Base-by-base conservation (phyloP, 345 rosid species). In the Pugionium cornutum region DNA sequence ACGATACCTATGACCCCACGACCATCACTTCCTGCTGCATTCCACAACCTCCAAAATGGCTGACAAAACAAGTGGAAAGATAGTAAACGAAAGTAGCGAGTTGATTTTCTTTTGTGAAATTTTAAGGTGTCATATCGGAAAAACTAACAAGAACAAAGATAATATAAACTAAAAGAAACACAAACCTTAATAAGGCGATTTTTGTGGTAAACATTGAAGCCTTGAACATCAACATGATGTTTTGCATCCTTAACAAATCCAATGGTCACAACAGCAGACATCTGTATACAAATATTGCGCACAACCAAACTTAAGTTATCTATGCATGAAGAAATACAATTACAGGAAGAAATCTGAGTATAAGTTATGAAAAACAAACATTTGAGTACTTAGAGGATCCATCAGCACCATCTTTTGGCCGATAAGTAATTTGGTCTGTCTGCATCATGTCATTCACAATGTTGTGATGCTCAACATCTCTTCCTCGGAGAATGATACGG, bases 41-140 rank as follows among this genome's bases (percentile, higher is more conserved):
- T 89, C 97, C 98, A 92, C 45, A 92, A 73, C 88, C 97, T 89
- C 97, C 97, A 92, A 75, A 89, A 92, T 51, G 97, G 98, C 98
- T 92, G 84, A 70, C 53, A 76, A 62, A 48, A 52, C 29, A 68
- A 37, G 62, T 26, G 44, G 3, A 47, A 8, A 25, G 7, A 34
- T 39, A 5, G 27, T 29, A 18, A 49, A 26, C 9, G 2, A 68
- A 53, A 37, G 48, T 6, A 37, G 37, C 18, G 4, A 46, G 2
- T 6, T 27, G 0, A 37, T 18, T 7, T 34, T 25, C 18, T 40
- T 51, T 29, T 26, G 7, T 28, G 11, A 61, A 11, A 50, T 4
- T 49, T 52, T 0, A 33, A 50, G 28, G 39, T 18, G 18, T 18
- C 35, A 35, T 2, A 27, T 8, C 29, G 43, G 9, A 43, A 52